Evolutionary conservation across 2,329 filamentous ascomycete species (phyloP).

Genomic region (Aspergillus pseudonomiae): DNA sequence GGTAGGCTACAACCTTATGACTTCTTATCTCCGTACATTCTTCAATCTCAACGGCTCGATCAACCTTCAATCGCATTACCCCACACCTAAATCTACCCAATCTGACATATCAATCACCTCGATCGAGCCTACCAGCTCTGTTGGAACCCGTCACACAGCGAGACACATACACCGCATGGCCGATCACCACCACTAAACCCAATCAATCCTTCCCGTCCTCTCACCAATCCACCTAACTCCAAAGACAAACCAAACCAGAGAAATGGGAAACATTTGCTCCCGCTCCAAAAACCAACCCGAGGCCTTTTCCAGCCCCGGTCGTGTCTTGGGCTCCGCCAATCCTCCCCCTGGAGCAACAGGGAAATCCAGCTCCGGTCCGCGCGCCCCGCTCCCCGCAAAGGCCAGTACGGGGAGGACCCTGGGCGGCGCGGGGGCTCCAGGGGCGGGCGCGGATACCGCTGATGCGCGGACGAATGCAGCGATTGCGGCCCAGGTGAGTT

Average conservation of each 20-base stretch:
- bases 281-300: conserved; percentile 64
- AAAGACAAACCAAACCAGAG: conserved; percentile 8
- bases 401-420: conserved; percentile 61
- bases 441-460: conserved; percentile 13
- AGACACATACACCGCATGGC: background rate
- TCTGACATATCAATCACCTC: background rate
- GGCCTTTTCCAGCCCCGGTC: conserved; percentile 72
- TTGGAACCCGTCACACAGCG: background rate
- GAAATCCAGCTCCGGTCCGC: conserved; percentile 52
- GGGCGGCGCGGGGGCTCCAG: conserved; percentile 3
- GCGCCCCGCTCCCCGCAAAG: conserved; percentile 49
- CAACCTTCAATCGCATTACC: background rate
- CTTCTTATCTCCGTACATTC: background rate
- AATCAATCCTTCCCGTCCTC: background rate
- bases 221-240: conserved; percentile 6
- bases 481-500: conserved; percentile 78
- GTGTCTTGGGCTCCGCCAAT: conserved; percentile 64
- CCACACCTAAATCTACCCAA: background rate
- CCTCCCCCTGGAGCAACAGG: conserved; percentile 25
- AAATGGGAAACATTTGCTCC: conserved; percentile 87
- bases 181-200: background rate
- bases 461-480: conserved; percentile 76
- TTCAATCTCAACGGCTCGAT: background rate
- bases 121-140: background rate
- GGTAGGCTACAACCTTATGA: background rate